Conservation (phyloP, 2,329 filamentous ascomycete genomes). For the Alternaria arbusti region DNA sequence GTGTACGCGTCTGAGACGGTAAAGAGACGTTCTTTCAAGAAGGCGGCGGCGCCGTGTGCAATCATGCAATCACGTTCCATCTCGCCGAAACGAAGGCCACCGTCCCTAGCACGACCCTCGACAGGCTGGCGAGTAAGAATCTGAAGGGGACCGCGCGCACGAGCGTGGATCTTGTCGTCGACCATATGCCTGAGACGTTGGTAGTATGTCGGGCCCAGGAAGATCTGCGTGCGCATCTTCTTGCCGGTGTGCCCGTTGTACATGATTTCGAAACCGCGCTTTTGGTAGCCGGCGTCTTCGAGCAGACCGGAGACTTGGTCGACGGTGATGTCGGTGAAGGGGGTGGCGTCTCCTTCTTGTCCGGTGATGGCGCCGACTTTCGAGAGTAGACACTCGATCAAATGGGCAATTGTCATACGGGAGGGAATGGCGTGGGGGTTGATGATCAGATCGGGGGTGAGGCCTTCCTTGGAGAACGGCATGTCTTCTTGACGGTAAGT, state of each 20-base stretch:
- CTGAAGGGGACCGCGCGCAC: slow-evolving; percentile 93
- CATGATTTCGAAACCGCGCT: slow-evolving; percentile 96
- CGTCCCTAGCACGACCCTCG: slow-evolving; percentile 96
- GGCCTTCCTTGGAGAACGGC: slow-evolving; percentile 92
- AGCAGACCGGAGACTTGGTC: slow-evolving; percentile 89
- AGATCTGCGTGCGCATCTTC: slow-evolving; percentile 92
- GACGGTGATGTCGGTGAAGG: slow-evolving; percentile 97
- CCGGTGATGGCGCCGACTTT: slow-evolving; percentile 95
- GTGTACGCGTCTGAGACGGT: slow-evolving; percentile 98
- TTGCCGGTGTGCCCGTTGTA: slow-evolving; percentile 97
- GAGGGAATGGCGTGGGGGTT: slow-evolving; percentile 99
- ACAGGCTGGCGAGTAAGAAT: slow-evolving; percentile 97
- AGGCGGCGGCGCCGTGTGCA: slow-evolving; percentile 95
- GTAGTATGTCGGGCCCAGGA: slow-evolving; percentile 98
- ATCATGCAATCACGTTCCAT: slow-evolving; percentile 99
- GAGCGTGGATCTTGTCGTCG: slow-evolving; percentile 99
- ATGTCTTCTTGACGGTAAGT: slow-evolving; percentile 98
- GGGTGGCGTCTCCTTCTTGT: slow-evolving; percentile 95
- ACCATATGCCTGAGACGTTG: slow-evolving; percentile 99
- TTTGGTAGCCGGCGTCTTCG: slow-evolving; percentile 90
- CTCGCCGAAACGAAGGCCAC: slow-evolving; percentile 98
- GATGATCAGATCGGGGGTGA: slow-evolving; percentile 95
- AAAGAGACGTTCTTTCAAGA: slow-evolving; percentile 96
- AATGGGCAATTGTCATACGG: slow-evolving; percentile 99
- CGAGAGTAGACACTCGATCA: slow-evolving; percentile 97